These are phyloP conservation scores for Lophium mytilinum DNA, from an alignment of 495 filamentous ascomycete genomes.

Conservation along the genomic window DNA sequence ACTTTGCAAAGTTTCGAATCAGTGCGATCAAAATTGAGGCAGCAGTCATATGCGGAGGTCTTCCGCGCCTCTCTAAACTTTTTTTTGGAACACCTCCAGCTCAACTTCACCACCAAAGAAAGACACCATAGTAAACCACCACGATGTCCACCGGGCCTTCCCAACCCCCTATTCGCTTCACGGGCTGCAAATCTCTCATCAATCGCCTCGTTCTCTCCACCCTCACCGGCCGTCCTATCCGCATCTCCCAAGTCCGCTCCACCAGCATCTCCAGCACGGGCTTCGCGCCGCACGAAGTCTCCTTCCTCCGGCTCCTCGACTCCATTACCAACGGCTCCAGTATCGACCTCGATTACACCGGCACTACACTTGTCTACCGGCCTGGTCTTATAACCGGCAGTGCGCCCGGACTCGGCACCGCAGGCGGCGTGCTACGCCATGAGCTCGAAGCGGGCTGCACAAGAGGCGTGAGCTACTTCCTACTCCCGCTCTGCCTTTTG, in stretches of 20 bases:
- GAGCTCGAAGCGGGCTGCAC: constrained; percentile 64
- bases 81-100: too few species aligned
- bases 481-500: constrained; percentile 79
- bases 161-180: constrained; percentile 56
- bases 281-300: constrained; percentile 85
- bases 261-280: constrained; percentile 77
- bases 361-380: constrained; percentile 82
- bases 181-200: constrained; percentile 70
- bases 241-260: constrained; percentile 87
- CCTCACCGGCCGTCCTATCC: constrained; percentile 78
- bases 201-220: constrained; percentile 84
- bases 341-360: constrained; percentile 91
- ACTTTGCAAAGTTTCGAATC: too few species aligned
- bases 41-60: too few species aligned
- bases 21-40: too few species aligned
- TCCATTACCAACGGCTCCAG: constrained; percentile 88
- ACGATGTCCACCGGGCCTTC: constrained; percentile 20
- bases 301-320: constrained; percentile 90
- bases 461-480: constrained; percentile 77
- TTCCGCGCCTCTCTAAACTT: too few species aligned
- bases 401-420: constrained; percentile 55
- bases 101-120: neutral
- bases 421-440: constrained; percentile 67
- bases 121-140: neutral
- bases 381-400: constrained; percentile 87